A percentile compares a stretch with the other conserved stretches of the same genome.
These are phyloP conservation scores for Polygonum maritimum DNA, from an alignment of 148 eudicot species.

Conservation along the genomic window DNA sequence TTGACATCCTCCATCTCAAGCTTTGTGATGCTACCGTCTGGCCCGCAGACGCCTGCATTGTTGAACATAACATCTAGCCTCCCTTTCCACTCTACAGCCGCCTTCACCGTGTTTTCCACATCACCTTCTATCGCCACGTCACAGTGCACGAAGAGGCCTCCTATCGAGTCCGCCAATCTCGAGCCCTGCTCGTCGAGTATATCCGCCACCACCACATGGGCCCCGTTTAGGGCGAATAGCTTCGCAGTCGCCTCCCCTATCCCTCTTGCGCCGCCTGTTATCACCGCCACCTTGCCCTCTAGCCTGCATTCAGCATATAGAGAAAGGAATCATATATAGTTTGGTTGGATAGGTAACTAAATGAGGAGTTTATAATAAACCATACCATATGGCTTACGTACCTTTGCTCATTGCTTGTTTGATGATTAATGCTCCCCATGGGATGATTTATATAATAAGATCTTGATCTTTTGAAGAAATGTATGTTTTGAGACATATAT, in stretches of 20 bases:
- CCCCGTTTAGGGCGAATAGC: constrained; percentile 58
- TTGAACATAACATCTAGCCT: constrained; percentile 67
- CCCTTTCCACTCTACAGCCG: constrained; percentile 67
- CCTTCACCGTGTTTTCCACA: constrained; percentile 46
- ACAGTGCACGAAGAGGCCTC: constrained; percentile 65
- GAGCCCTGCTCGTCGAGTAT: constrained; percentile 54
- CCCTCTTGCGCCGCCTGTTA: constrained; percentile 92
- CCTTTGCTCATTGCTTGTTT: background rate
- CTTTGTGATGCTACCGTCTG: constrained; percentile 49
- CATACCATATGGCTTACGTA: background rate
- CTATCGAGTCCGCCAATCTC: constrained; percentile 48
- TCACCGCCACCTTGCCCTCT: constrained; percentile 63
- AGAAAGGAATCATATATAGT: background rate
- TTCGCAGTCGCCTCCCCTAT: constrained; percentile 72
- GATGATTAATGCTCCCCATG: background rate
- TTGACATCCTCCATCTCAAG: constrained; percentile 42
- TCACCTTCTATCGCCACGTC: constrained; percentile 66
- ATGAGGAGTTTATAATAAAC: background rate
- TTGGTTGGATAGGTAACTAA: background rate
- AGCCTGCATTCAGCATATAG: constrained; percentile 23
- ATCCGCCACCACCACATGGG: constrained; percentile 67
- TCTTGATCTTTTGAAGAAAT: background rate
- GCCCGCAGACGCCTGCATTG: constrained; percentile 75
- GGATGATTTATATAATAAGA: background rate
- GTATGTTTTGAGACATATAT: background rate